These are phyloP conservation scores for Mortierella antarctica DNA, from an alignment of 192 early-diverging fungal genomes.

Conservation along the genomic window DNA sequence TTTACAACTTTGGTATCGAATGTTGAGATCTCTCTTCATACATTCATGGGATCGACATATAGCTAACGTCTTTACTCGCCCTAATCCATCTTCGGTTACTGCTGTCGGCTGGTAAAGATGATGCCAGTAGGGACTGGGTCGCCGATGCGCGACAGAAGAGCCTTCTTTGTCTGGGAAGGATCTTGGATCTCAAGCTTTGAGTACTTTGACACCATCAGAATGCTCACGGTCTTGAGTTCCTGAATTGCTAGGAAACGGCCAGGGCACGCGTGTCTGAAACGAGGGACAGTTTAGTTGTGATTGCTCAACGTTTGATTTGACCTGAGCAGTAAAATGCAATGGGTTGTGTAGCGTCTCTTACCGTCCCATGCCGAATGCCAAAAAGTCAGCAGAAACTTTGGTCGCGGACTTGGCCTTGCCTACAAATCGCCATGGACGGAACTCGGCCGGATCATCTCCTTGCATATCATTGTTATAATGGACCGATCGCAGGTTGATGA, in stretches of 20 bases:
- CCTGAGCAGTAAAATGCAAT: not conserved
- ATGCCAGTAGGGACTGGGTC: slow-evolving; percentile 8
- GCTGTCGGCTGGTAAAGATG: slow-evolving; percentile 21
- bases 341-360: slow-evolving; percentile 8
- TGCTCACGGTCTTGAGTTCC: slow-evolving; percentile 15
- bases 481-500: slow-evolving; percentile 21
- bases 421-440: slow-evolving; percentile 55
- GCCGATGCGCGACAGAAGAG: slow-evolving; percentile 14
- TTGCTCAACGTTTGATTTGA: not conserved
- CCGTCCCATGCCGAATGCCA: slow-evolving; percentile 59
- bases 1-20: not conserved
- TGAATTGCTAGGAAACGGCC: slow-evolving; percentile 37
- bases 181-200: slow-evolving; percentile 27
- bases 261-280: slow-evolving; percentile 41
- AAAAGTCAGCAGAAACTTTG: slow-evolving; percentile 46
- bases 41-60: not conserved
- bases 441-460: slow-evolving; percentile 42
- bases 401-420: slow-evolving; percentile 37
- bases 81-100: not conserved
- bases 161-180: slow-evolving; percentile 10
- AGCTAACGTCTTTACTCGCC: not conserved
- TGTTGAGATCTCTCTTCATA: not conserved
- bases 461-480: slow-evolving; percentile 14
- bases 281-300: not conserved
- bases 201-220: slow-evolving; percentile 11